phyloP scores from a whole-genome alignment of 345 rosid genomes.

The Punica granatum region DNA sequence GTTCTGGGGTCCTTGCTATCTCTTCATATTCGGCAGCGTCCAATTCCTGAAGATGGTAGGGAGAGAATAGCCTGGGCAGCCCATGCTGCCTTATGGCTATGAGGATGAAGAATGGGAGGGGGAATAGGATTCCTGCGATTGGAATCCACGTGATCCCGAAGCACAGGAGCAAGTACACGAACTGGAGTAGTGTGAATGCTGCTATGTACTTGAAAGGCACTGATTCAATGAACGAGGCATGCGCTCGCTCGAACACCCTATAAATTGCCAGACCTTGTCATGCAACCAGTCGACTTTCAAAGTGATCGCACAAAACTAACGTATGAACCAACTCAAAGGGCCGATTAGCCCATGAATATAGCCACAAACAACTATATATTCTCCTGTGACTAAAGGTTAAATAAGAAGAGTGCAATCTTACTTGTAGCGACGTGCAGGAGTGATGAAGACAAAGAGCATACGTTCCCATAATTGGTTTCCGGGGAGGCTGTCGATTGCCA shows the following conservation, averaged over 20 bases:
- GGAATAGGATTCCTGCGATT: slow-evolving; percentile 75
- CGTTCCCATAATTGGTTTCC: slow-evolving; percentile 92
- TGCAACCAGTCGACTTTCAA: too few relatives aligned
- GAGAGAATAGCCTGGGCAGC: slow-evolving; percentile 53
- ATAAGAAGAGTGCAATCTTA: slow-evolving; percentile 14
- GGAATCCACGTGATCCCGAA: slow-evolving; percentile 86
- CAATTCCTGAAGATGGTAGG: slow-evolving; percentile 41
- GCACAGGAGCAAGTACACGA: slow-evolving; percentile 54
- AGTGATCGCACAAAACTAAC: too few relatives aligned
- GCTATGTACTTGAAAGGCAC: slow-evolving; percentile 54
- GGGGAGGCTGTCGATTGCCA: slow-evolving; percentile 89
- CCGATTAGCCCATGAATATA: too few relatives aligned
- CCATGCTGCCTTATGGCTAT: slow-evolving; percentile 58
- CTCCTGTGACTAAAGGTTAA: too few relatives aligned
- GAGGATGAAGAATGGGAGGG: slow-evolving; percentile 74
- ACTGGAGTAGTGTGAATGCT: slow-evolving; percentile 52
- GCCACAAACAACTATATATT: too few relatives aligned
- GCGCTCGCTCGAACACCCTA: slow-evolving; percentile 66
- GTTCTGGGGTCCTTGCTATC: slow-evolving; percentile 35
- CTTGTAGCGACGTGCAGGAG: slow-evolving; percentile 64
- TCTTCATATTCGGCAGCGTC: slow-evolving; percentile 93
- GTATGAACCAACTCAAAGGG: too few relatives aligned
- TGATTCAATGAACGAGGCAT: slow-evolving; percentile 66
- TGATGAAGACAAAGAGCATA: slow-evolving; percentile 49
- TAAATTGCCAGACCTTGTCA: slow-evolving; percentile 3